A percentile compares a stretch with the other conserved stretches of the same genome.
These are phyloP conservation scores for Aspergillus cejpii DNA, from an alignment of 2,329 filamentous ascomycete species.

Conservation along the genomic window DNA sequence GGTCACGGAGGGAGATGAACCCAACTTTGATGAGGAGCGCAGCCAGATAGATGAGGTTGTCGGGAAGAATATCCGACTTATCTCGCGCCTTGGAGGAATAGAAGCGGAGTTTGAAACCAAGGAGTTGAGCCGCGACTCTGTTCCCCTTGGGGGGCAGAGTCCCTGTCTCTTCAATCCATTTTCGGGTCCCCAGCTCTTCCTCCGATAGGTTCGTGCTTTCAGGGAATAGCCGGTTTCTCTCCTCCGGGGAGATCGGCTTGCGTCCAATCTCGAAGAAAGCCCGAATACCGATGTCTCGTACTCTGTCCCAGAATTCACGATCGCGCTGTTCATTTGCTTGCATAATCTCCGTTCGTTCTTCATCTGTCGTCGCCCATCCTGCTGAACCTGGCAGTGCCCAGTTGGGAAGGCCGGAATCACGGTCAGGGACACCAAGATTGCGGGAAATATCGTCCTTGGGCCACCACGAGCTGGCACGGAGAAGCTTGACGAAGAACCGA, in stretches of 20 bases:
- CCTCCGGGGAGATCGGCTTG: constrained; percentile 56
- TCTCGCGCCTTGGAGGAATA: constrained; percentile 77
- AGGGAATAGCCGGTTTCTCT: constrained; percentile 45
- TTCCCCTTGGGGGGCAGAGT: constrained; percentile 82
- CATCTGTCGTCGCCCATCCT: constrained; percentile 58
- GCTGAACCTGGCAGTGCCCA: constrained; percentile 74
- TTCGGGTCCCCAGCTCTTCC: constrained; percentile 53
- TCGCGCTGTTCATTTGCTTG: constrained; percentile 61
- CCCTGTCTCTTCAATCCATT: constrained; percentile 75
- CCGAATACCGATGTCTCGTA: constrained; percentile 66
- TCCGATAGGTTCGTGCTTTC: constrained; percentile 35
- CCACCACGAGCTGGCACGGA: constrained; percentile 95
- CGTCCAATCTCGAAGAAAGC: constrained; percentile 88
- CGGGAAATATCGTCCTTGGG: constrained; percentile 58
- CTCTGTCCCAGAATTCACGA: constrained; percentile 69
- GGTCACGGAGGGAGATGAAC: constrained; percentile 83
- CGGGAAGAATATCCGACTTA: constrained; percentile 69
- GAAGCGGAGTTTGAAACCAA: constrained; percentile 95
- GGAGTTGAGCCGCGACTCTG: constrained; percentile 81
- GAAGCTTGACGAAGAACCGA: constrained; percentile 87
- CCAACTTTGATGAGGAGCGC: constrained; percentile 94
- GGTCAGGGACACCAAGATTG: constrained; percentile 19
- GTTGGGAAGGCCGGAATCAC: constrained; percentile 61
- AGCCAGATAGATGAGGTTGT: constrained; percentile 86
- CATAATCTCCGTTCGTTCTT: constrained; percentile 57